Evolutionary conservation across 164 flowering plant genomes (phyloP).

Genomic region (Magnolia officinalis): DNA sequence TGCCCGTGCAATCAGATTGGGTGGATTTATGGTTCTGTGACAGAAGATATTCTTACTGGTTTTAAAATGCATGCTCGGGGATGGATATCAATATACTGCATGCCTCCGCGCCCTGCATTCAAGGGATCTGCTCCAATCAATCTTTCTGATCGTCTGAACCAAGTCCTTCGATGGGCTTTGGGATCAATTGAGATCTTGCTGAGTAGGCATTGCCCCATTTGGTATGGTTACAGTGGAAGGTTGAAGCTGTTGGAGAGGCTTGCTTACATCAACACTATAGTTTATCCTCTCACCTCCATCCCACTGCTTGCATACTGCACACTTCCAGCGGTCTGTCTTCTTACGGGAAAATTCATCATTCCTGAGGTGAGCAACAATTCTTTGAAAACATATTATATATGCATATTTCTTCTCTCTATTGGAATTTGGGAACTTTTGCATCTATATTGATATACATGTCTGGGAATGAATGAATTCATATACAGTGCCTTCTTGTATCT

Average conservation of each 20-base stretch:
- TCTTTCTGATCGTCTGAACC: slow-evolving; percentile 97
- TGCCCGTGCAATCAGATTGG: slow-evolving; percentile 61
- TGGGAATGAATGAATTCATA: too few species aligned
- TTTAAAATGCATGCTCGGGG: slow-evolving; percentile 99
- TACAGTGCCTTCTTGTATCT: not conserved
- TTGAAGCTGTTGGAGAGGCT: slow-evolving; percentile 73
- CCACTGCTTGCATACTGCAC: slow-evolving; percentile 85
- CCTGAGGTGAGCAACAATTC: slow-evolving; percentile 62
- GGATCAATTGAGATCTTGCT: slow-evolving; percentile 92
- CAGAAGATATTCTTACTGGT: slow-evolving; percentile 97
- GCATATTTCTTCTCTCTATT: not conserved
- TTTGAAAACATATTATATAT: not conserved
- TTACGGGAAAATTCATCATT: slow-evolving; percentile 86
- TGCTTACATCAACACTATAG: slow-evolving; percentile 90
- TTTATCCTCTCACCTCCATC: slow-evolving; percentile 85
- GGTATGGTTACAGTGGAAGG: slow-evolving; percentile 93
- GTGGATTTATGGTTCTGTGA: slow-evolving; percentile 97
- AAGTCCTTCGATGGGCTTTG: slow-evolving; percentile 98
- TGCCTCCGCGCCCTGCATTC: slow-evolving; percentile 96
- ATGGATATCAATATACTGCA: slow-evolving; percentile 92
- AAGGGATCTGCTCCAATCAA: slow-evolving; percentile 99
- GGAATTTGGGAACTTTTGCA: too few species aligned
- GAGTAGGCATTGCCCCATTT: slow-evolving; percentile 97
- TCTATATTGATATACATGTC: too few species aligned
- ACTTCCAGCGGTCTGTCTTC: slow-evolving; percentile 93